Evolutionary conservation across 192 early-diverging fungal genomes (phyloP).

Genomic region (Gonapodya sp.): DNA sequence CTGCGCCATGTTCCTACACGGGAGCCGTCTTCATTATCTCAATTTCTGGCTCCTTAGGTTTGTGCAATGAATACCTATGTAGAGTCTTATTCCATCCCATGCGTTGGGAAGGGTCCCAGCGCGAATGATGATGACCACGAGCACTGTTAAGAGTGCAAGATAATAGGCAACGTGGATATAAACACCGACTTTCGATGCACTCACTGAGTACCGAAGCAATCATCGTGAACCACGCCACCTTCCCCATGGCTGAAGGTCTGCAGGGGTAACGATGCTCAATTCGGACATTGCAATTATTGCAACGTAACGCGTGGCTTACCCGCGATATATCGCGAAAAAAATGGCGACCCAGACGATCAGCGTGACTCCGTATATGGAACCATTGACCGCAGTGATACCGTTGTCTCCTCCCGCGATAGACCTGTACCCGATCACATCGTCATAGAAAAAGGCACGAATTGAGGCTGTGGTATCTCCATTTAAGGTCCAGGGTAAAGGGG

Average conservation of each 20-base stretch:
- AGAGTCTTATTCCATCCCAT: background rate
- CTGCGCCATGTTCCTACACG: background rate
- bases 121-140: background rate
- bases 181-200: background rate
- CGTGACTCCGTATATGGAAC: background rate
- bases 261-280: background rate
- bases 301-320: background rate
- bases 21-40: too few relatives aligned
- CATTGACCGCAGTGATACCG: background rate
- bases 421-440: background rate
- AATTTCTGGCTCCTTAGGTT: too few relatives aligned
- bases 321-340: background rate
- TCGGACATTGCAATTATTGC: too few relatives aligned
- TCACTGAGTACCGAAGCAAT: background rate
- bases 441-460: background rate
- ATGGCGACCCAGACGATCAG: background rate
- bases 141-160: background rate
- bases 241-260: background rate
- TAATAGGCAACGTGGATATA: background rate
- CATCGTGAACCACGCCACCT: background rate
- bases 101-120: background rate
- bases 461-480: background rate
- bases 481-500: background rate
- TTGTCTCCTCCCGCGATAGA: background rate
- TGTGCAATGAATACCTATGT: too few relatives aligned